A percentile compares a stretch with the other conserved stretches of the same genome.
These are phyloP conservation scores for Pseudonitzschia multistriata DNA, from an alignment of 108 stramenopile species.

Conservation along the genomic window DNA sequence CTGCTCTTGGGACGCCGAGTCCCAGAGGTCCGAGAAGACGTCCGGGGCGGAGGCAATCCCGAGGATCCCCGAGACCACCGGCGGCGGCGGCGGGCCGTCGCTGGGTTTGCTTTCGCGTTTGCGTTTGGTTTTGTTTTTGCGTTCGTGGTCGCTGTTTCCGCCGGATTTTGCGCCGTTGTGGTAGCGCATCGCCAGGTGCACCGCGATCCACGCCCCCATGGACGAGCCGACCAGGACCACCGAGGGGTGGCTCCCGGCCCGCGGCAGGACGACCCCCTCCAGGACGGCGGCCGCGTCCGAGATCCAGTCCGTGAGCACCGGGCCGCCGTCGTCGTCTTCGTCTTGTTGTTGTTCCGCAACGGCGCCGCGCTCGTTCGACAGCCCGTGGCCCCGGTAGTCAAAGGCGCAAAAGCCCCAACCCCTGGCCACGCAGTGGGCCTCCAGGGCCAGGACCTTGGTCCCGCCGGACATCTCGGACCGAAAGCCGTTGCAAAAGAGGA, in stretches of 20 bases:
- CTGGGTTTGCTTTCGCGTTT: background rate
- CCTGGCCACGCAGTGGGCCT: constrained; percentile 12
- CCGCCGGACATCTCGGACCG: constrained; percentile 24
- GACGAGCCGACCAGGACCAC: constrained; percentile 42
- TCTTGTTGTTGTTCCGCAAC: too few species aligned
- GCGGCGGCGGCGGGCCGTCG: background rate
- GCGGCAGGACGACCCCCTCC: background rate
- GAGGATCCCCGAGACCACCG: constrained; percentile 25
- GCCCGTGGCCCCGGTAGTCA: constrained; percentile 40
- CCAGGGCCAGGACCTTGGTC: constrained; percentile 27
- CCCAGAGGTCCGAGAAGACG: constrained; percentile 24
- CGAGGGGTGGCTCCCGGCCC: background rate
- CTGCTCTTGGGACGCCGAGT: background rate
- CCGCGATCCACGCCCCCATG: constrained; percentile 46
- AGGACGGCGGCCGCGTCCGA: constrained; percentile 25
- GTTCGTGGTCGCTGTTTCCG: background rate
- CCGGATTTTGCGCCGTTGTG: background rate
- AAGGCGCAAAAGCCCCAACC: constrained; percentile 14
- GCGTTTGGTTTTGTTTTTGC: background rate
- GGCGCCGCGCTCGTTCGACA: too few species aligned
- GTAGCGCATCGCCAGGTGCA: constrained; percentile 29
- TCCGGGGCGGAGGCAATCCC: constrained; percentile 45
- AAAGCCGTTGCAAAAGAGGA: constrained; percentile 38
- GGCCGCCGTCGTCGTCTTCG: constrained; percentile 1
- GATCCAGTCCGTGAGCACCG: constrained; percentile 26